A percentile compares a stretch with the other conserved stretches of the same genome.
Conservation (phyloP, 1,284 basidiomycete genomes). For the Apiotrichum sp. region DNA sequence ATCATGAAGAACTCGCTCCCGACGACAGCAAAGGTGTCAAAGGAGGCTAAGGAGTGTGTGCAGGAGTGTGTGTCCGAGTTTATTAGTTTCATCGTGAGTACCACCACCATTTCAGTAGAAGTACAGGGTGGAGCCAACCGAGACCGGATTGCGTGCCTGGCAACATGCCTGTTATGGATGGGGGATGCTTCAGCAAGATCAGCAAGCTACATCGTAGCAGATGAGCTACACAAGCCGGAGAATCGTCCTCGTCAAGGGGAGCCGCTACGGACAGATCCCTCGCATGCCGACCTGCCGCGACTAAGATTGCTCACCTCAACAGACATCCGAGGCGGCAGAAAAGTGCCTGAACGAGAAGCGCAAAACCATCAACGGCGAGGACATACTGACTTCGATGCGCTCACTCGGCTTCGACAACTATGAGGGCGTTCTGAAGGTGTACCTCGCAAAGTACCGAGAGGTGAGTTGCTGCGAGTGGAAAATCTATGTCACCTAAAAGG, state of each 20-base stretch:
- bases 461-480: conserved; percentile 49
- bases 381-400: conserved; percentile 82
- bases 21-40: conserved; percentile 87
- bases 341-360: conserved; percentile 95
- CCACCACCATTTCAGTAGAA: no score
- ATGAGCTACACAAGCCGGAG: no score
- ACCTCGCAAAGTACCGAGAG: conserved; percentile 79
- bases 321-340: conserved; percentile 60
- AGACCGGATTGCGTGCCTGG: no score
- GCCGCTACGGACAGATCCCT: no score
- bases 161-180: no score
- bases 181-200: no score
- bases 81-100: conserved; percentile 73
- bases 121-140: no score
- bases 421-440: conserved; percentile 79
- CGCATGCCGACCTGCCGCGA: no score
- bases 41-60: conserved; percentile 93
- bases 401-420: conserved; percentile 94
- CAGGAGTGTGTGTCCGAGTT: conserved; percentile 96
- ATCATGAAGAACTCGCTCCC: conserved; percentile 92
- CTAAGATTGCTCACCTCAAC: neutral
- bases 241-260: no score
- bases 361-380: conserved; percentile 88
- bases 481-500: neutral
- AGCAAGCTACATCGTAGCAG: no score